A percentile compares a stretch with the other conserved stretches of the same genome.
Evolutionary conservation across 2,329 filamentous ascomycete species (phyloP).

Genomic region (Alternaria ethzedia): DNA sequence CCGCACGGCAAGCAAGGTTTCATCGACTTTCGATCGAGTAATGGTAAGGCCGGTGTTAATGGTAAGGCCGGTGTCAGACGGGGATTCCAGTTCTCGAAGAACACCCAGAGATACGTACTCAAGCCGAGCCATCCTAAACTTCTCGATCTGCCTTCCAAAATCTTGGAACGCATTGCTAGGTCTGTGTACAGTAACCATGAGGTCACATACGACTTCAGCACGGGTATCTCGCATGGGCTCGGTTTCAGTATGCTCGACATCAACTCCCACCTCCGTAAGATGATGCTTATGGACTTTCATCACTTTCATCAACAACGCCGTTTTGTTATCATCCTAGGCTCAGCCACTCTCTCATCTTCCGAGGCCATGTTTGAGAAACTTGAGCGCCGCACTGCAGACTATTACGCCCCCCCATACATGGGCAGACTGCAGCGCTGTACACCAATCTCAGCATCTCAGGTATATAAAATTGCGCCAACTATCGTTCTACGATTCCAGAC

Average conservation of each 20-base stretch:
- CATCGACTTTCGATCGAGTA: too few species aligned
- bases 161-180: accelerated
- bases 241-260: neutral
- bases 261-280: neutral
- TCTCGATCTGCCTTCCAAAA: accelerated
- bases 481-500: neutral
- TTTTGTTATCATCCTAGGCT: neutral
- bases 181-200: accelerated
- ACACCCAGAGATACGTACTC: neutral
- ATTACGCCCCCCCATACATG: too few species aligned
- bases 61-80: accelerated
- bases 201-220: neutral
- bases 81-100: neutral
- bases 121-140: accelerated
- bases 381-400: too few species aligned
- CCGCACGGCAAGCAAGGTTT: accelerated
- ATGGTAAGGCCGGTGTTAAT: neutral
- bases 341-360: accelerated
- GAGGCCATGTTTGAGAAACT: accelerated
- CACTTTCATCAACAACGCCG: accelerated
- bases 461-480: neutral
- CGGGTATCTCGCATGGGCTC: neutral
- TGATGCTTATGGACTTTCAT: neutral
- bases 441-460: neutral
- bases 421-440: neutral